Base-by-base conservation (phyloP, 768 basidiomycete species). In the Cyathus striatus region DNA sequence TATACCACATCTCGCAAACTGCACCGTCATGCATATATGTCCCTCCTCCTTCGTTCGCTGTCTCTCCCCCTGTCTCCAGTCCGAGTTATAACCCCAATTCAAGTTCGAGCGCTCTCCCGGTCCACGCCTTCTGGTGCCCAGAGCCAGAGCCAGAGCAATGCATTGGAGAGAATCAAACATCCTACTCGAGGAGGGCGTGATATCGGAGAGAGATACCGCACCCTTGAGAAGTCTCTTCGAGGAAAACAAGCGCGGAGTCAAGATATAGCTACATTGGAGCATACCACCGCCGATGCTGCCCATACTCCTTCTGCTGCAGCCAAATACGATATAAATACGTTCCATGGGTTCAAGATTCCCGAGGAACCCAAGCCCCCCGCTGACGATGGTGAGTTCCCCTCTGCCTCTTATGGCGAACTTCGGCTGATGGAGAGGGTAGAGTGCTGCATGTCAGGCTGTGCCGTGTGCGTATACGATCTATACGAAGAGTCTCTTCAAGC, bases 391-490 rank as follows among this genome's bases (percentile, higher is more conserved):
- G 48, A 20, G 75, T 58, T 9, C 18, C 33, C 39, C 21, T 21
- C 10, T 40, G 4, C 9, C 4, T 10, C 30, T 25, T 13, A 23
- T 27, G 40, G 24, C 18, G 22, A 30, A 40, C 18, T 44, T 14
- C 7, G 25, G n/a, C 18, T 34, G 23, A 23, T 41, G 34, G 30
- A 27, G 27, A 27, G 17, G 30, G 7, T 50, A 92, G 91, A 92
- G 62, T 93, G 91, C 61, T 95, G 91, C 68, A 94, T 94, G 91
- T 91, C 90, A 2, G 89, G 89, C 23, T 95, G 92, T 55, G 87
- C 90, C 0, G 63, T 93, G n/a, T 94, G 92, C 59, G 86, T 94
- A 6, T 89, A 94, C 62, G 90, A 91, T 52, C 60, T 92, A 20
- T 90, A 92, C 62, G 81, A 87, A 47, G 89, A 91, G 38, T 76